These are phyloP conservation scores for Penicillium simplicissimum DNA, from an alignment of 495 filamentous ascomycete species.

Conservation along the genomic window DNA sequence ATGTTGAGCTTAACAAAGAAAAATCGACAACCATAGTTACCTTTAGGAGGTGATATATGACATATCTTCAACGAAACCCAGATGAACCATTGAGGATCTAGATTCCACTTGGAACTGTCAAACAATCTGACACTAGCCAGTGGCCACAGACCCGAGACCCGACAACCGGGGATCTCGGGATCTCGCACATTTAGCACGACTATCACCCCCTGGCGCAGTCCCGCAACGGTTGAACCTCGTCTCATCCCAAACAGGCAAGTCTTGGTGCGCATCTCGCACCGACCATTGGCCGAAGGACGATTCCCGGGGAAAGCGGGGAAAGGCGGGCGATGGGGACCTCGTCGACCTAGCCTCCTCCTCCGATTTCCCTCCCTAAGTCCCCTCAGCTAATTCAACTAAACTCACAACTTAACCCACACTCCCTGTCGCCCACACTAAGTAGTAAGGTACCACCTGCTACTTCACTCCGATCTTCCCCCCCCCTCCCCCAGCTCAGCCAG, in stretches of 20 bases:
- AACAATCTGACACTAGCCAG: neutral
- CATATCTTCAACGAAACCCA: neutral
- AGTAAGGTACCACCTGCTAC: too few species aligned
- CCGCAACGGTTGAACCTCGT: neutral
- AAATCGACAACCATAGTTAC: neutral
- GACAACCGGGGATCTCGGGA: too few species aligned
- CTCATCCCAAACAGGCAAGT: slow-evolving; percentile 2
- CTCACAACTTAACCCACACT: slow-evolving; percentile 5
- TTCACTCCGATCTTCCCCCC: slow-evolving; percentile 1
- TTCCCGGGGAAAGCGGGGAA: slow-evolving; percentile 25
- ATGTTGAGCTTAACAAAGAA: neutral
- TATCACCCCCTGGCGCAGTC: too few species aligned
- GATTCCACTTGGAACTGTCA: neutral
- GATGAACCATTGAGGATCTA: neutral
- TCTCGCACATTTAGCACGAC: too few species aligned
- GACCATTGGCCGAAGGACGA: slow-evolving; percentile 5
- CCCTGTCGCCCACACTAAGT: too few species aligned
- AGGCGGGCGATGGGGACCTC: slow-evolving; percentile 4
- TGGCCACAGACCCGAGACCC: neutral
- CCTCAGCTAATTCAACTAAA: neutral
- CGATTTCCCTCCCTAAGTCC: neutral
- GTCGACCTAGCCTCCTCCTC: too few species aligned
- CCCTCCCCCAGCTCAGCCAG: neutral
- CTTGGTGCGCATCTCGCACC: neutral
- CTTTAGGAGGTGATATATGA: neutral